A percentile compares a stretch with the other conserved stretches of the same genome.
phyloP scores from a whole-genome alignment of 2,329 filamentous ascomycete genomes.

The Chaetomiaceae sp. region DNA sequence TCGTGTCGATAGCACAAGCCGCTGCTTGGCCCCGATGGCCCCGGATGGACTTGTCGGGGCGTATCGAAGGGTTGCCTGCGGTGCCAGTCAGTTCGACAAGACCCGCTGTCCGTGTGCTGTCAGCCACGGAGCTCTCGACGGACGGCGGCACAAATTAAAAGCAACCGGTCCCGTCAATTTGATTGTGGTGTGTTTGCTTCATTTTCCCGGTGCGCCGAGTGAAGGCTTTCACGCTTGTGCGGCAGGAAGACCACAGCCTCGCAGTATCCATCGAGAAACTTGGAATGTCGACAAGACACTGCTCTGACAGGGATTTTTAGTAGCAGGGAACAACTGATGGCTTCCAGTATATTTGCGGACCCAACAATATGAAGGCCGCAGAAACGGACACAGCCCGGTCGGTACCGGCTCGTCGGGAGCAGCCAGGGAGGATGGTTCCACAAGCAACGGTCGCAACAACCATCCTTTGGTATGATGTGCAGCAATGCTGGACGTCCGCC shows the following conservation, averaged over 20 bases:
- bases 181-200: constrained; percentile 4
- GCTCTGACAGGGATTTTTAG: too few species aligned
- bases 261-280: not conserved
- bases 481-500: constrained; percentile 10
- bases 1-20: too few species aligned
- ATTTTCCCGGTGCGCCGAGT: not conserved
- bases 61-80: not conserved
- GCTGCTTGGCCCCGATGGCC: too few species aligned
- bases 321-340: too few species aligned
- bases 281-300: not conserved
- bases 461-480: constrained; percentile 14
- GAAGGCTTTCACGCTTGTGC: not conserved
- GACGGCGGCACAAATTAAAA: not conserved
- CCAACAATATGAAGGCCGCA: too few species aligned
- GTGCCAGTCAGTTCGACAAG: not conserved
- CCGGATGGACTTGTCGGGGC: not conserved
- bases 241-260: not conserved
- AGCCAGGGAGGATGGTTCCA: constrained; percentile 1
- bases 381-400: not conserved
- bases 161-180: not conserved
- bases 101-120: constrained; percentile 3
- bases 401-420: constrained; percentile 14
- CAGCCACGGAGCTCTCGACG: not conserved
- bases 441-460: constrained; percentile 2
- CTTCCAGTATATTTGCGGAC: too few species aligned